Percentiles rank a stretch among this genome's conserved stretches.
Evolutionary conservation across 768 basidiomycete species (phyloP).

Genomic region (Amanita fuliginea): DNA sequence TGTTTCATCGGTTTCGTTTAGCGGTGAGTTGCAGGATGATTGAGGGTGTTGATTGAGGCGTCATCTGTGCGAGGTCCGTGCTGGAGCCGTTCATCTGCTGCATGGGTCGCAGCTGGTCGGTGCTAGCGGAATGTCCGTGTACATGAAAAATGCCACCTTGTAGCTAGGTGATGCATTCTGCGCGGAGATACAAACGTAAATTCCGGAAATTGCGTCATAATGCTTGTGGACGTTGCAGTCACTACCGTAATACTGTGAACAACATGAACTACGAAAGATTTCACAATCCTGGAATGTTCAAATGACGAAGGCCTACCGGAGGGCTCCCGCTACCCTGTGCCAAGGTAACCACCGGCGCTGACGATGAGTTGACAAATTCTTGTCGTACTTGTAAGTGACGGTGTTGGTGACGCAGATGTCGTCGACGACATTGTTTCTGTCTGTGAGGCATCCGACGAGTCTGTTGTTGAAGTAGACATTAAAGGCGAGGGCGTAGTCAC

Average conservation of each 20-base stretch:
- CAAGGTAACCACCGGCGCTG: neutral
- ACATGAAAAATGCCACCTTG: neutral
- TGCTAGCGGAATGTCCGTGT: neutral
- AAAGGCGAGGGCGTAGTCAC: neutral
- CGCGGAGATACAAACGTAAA: conserved; percentile 32
- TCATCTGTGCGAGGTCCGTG: conserved; percentile 15
- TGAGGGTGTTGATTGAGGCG: conserved; percentile 36
- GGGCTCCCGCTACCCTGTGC: neutral
- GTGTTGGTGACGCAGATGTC: neutral
- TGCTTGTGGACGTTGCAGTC: conserved; percentile 23
- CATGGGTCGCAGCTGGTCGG: neutral
- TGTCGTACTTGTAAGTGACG: neutral
- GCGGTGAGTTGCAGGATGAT: conserved; percentile 32
- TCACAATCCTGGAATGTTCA: neutral
- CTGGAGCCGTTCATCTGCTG: neutral
- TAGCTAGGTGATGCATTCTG: neutral
- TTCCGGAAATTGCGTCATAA: conserved; percentile 26
- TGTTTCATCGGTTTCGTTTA: conserved; percentile 17
- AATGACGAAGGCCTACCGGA: neutral
- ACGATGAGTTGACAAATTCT: neutral
- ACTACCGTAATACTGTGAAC: conserved; percentile 13
- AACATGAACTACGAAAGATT: conserved; percentile 9
- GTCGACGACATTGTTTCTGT: neutral
- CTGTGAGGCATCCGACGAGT: neutral
- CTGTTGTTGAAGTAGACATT: neutral